Evolutionary conservation across 768 basidiomycete genomes (phyloP), one percentile per base, ranked within the genome.

Genomic region (Serendipita sp.): DNA sequence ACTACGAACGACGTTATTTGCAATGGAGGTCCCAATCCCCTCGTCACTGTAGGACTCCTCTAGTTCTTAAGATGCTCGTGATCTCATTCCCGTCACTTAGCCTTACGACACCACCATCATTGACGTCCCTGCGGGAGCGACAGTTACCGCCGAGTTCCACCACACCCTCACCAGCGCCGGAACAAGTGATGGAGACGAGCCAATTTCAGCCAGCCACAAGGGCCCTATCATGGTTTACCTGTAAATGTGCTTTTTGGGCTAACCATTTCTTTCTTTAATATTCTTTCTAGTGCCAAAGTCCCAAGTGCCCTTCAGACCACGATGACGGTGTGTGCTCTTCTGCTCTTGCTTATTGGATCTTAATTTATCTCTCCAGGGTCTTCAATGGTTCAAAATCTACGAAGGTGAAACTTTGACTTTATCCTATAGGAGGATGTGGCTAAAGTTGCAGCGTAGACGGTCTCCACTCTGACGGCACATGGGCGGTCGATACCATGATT

Each of bases 351-450:
- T 13, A 7, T 41, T 5, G 38, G 38, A 41, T 41, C 13, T 41
- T 7, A 41, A 41, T 41, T 13, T 41, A 7, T 41, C 38, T 41
- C 5, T 41, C 5, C 5, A 51, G 30, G 16, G 35, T 18, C 72
- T 80, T 10, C 71, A 77, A 63, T 81, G 80, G 80, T 82, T 82
- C 74, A 82, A 80, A 72, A 79, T 81, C 65, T 78, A 75, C 67
- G 74, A 81, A 66, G 80, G 38, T 41, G 23, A 41, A 41, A 5
- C 38, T 13, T 41, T 13, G 13, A 41, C 38, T 41, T 41, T 41
- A 41, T 41, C 38, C 38, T 23, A 13, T 41, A 41, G 38, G 7
- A 13, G 38, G 38, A 41, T 13, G 5, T 41, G 38, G 38, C 38
- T 41, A 13, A 41, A 13, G 7, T 41, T 5, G 38, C 5, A 41